Conservation (phyloP, 225 moss, liverwort and hornwort genomes). For the Sphagnum contortum region DNA sequence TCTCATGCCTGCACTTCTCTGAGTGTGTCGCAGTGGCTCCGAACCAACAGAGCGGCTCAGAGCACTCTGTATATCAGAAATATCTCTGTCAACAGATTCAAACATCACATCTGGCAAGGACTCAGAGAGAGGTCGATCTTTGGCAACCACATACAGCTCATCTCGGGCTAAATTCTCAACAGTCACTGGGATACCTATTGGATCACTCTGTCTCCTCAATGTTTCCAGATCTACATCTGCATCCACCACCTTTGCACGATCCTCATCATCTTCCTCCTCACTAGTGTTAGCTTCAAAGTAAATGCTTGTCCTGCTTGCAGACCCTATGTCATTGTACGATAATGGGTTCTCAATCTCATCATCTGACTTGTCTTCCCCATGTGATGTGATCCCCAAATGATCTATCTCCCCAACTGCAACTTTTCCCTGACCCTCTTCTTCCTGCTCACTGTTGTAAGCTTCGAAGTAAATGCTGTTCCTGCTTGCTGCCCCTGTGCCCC, state of each 20-base stretch:
- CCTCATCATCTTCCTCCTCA: conserved; percentile 2
- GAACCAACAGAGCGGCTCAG: conserved; percentile 12
- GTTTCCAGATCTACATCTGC: conserved; percentile 2
- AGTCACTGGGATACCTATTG: conserved; percentile 7
- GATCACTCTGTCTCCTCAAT: conserved; percentile 8
- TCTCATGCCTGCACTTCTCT: not conserved
- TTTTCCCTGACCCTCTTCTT: not conserved
- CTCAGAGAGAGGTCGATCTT: conserved; percentile 7
- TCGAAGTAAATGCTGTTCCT: conserved; percentile 9
- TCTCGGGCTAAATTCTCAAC: not conserved
- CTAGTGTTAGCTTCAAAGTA: conserved; percentile 10
- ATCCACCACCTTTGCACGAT: not conserved
- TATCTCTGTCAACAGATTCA: not conserved
- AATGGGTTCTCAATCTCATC: not conserved
- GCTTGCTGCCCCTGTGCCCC: conserved; percentile 2
- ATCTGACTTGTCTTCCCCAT: conserved; percentile 2
- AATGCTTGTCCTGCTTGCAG: conserved; percentile 5
- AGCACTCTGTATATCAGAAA: not conserved
- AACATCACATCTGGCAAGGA: conserved; percentile 7
- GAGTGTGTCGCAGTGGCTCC: conserved; percentile 6
- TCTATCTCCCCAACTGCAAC: conserved; percentile 1
- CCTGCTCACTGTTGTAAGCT: conserved; percentile 10
- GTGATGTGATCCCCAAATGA: not conserved
- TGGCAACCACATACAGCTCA: not conserved
- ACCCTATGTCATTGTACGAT: not conserved